Evolutionary conservation across 176 grass and related monocot genomes (phyloP).

Genomic region (Neostapfia colusana): DNA sequence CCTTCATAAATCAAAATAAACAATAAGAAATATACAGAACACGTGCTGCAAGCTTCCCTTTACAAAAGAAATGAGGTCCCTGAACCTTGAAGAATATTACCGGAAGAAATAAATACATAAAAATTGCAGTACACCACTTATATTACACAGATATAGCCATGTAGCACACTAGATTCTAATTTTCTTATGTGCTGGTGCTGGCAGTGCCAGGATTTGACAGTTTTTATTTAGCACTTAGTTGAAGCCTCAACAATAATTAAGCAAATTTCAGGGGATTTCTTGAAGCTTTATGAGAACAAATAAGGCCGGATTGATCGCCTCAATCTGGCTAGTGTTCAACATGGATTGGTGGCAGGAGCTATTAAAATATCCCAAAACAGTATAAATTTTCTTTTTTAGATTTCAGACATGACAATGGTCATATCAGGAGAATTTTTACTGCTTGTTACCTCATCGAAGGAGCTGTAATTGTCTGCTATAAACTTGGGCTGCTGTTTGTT

Average conservation of each 20-base stretch:
- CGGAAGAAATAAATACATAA: neutral
- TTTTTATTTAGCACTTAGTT: neutral
- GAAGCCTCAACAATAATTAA: neutral
- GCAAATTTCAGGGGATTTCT: neutral
- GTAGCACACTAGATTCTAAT: neutral
- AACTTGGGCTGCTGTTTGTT: slow-evolving; percentile 42
- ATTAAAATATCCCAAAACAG: neutral
- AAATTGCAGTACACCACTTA: neutral
- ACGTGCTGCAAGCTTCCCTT: neutral
- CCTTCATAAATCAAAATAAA: slow-evolving; percentile 41
- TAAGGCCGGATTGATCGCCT: neutral
- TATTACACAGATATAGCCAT: neutral
- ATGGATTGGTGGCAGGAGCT: neutral
- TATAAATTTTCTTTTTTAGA: neutral
- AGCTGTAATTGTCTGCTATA: slow-evolving; percentile 82
- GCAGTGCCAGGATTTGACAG: neutral
- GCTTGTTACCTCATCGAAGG: slow-evolving; percentile 70
- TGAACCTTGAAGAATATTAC: neutral
- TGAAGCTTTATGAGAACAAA: neutral
- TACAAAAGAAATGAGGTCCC: neutral
- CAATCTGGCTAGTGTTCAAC: slow-evolving; percentile 1
- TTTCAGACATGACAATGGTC: neutral
- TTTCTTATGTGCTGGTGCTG: slow-evolving; percentile 6
- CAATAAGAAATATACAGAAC: neutral
- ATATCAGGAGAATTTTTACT: neutral